phyloP scores from a whole-genome alignment of 805 yeast genomes.

The Metschnikowia continentalis region DNA sequence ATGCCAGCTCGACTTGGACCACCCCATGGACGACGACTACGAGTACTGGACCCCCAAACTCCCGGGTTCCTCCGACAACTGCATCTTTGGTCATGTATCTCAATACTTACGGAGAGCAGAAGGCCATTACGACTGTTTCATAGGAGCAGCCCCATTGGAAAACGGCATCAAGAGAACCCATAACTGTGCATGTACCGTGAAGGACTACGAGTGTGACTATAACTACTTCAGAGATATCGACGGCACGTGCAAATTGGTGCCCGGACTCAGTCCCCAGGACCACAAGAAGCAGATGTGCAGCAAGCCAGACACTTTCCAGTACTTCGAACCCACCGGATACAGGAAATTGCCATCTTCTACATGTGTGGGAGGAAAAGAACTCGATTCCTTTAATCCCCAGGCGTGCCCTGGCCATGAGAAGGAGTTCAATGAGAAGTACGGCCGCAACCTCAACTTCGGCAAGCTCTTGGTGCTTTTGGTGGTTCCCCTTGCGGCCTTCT shows the following conservation, averaged over 20 bases:
- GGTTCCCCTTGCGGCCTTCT: slow-evolving; percentile 52
- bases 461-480: slow-evolving; percentile 48
- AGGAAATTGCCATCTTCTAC: slow-evolving; percentile 81
- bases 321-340: slow-evolving; percentile 88
- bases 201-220: slow-evolving; percentile 92
- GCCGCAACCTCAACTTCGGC: slow-evolving; percentile 51
- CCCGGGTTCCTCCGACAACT: slow-evolving; percentile 32
- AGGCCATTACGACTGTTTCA: slow-evolving; percentile 61
- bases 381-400: slow-evolving; percentile 59
- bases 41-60: slow-evolving; percentile 42
- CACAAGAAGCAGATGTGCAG: slow-evolving; percentile 55
- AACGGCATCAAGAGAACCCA: slow-evolving; percentile 53
- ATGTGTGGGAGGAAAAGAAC: slow-evolving; percentile 73
- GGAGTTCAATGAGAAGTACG: slow-evolving; percentile 54
- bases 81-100: slow-evolving; percentile 43
- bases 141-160: slow-evolving; percentile 55
- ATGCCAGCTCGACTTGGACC: slow-evolving; percentile 41
- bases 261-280: slow-evolving; percentile 66
- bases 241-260: slow-evolving; percentile 82
- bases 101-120: slow-evolving; percentile 37
- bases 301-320: slow-evolving; percentile 56
- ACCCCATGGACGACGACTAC: slow-evolving; percentile 38
- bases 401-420: slow-evolving; percentile 87
- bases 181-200: slow-evolving; percentile 80
- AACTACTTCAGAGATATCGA: slow-evolving; percentile 67